These are phyloP conservation scores for Wallacemonas sp. DNA, from an alignment of 208 protist genomes.

Conservation along the genomic window DNA sequence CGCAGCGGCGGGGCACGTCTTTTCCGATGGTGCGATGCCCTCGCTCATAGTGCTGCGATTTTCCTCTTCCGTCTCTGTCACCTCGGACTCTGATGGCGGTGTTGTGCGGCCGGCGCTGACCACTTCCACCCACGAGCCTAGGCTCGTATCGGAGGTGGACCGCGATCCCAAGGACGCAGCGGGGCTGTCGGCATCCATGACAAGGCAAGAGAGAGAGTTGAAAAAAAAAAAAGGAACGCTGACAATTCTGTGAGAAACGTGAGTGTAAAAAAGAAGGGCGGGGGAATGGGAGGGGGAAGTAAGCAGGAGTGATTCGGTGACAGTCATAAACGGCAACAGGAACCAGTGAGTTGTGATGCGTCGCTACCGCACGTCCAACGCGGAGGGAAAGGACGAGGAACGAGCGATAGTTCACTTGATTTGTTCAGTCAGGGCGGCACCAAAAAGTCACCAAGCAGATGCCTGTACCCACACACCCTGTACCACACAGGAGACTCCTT, in stretches of 20 bases:
- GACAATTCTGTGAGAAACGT: neutral
- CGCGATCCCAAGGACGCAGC: neutral
- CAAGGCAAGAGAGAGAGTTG: neutral
- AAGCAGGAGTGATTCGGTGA: too few species aligned
- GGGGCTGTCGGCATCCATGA: neutral
- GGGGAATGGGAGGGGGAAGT: too few species aligned
- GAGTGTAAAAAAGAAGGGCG: neutral
- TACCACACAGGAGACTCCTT: too few species aligned
- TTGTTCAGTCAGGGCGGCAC: neutral
- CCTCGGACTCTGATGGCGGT: too few species aligned
- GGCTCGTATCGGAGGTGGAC: neutral
- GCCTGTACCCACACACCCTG: too few species aligned
- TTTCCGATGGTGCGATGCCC: too few species aligned
- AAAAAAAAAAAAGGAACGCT: constrained; percentile 8
- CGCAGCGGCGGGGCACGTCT: too few species aligned
- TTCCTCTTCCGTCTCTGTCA: too few species aligned
- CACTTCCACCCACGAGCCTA: neutral
- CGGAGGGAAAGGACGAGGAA: neutral
- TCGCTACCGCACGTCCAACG: neutral
- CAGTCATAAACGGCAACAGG: too few species aligned
- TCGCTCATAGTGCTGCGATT: too few species aligned
- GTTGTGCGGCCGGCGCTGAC: neutral
- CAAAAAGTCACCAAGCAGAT: neutral
- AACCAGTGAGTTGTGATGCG: neutral
- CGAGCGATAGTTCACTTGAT: neutral